These are phyloP conservation scores for Hypoxylon sp. DNA, from an alignment of 2,329 filamentous ascomycete genomes.

Conservation along the genomic window DNA sequence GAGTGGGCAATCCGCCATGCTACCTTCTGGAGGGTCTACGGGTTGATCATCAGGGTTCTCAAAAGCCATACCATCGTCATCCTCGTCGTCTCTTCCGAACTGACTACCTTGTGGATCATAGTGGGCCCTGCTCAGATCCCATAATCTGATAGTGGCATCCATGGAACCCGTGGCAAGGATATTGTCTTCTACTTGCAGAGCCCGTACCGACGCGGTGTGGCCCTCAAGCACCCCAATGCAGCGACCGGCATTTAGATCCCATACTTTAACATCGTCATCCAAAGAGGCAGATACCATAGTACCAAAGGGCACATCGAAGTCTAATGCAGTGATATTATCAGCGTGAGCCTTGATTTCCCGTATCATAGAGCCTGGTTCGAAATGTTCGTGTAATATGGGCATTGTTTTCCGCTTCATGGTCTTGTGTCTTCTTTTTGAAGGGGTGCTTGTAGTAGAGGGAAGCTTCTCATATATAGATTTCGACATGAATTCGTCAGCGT, in stretches of 20 bases:
- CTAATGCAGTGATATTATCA: conserved; percentile 89
- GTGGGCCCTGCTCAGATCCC: conserved; percentile 92
- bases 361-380: conserved; percentile 89
- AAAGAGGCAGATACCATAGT: conserved; percentile 92
- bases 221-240: conserved; percentile 94
- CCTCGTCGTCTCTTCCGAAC: conserved; percentile 71
- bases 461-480: conserved; percentile 97
- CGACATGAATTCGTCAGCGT: conserved; percentile 86
- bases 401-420: conserved; percentile 83
- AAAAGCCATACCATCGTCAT: conserved; percentile 79
- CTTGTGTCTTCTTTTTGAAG: conserved; percentile 68
- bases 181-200: conserved; percentile 95
- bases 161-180: conserved; percentile 94
- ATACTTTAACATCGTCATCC: conserved; percentile 94
- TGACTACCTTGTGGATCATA: conserved; percentile 80
- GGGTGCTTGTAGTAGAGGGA: conserved; percentile 68
- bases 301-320: conserved; percentile 98
- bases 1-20: conserved; percentile 91
- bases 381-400: conserved; percentile 95
- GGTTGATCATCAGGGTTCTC: conserved; percentile 78
- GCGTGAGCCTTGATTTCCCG: conserved; percentile 90
- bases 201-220: conserved; percentile 92
- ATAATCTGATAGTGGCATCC: conserved; percentile 93
- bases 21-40: conserved; percentile 80
- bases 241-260: conserved; percentile 94